Conservation (phyloP, 2,329 filamentous ascomycete genomes). For the Colletotrichum aenigma region DNA sequence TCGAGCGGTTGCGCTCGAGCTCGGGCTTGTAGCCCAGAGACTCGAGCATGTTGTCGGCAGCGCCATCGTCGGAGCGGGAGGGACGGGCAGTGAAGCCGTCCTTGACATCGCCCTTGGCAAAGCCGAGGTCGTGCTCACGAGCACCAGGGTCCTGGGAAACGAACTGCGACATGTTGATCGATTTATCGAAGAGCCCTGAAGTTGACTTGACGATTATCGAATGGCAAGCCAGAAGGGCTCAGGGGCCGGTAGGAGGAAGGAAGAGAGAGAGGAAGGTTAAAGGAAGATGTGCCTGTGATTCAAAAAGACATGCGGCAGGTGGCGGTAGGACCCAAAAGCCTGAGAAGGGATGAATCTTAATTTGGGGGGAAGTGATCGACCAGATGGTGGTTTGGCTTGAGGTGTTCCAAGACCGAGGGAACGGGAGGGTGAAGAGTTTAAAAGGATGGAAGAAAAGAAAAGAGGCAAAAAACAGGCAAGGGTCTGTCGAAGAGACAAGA, state of each 20-base stretch:
- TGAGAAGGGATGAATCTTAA: neutral
- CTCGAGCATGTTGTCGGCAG: constrained; percentile 67
- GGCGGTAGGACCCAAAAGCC: neutral
- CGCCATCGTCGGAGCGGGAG: constrained; percentile 34
- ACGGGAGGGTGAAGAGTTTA: constrained; percentile 16
- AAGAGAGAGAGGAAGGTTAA: neutral
- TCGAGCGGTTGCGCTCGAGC: constrained; percentile 67
- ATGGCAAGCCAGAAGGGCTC: neutral
- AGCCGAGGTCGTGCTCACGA: constrained; percentile 17
- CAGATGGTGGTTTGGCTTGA: neutral
- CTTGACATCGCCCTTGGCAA: constrained; percentile 10
- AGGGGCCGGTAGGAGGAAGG: neutral
- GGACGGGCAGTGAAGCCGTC: constrained; percentile 18
- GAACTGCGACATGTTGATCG: constrained; percentile 12
- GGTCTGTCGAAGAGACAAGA: constrained; percentile 2
- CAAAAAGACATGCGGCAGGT: constrained; percentile 13
- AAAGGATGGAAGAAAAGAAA: constrained; percentile 4
- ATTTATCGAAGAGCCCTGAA: neutral
- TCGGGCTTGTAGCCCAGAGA: constrained; percentile 71
- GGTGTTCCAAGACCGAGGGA: neutral
- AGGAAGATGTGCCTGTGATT: neutral
- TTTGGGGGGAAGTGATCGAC: neutral
- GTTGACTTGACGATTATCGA: neutral
- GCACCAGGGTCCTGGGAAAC: constrained; percentile 22
- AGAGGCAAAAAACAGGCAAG: constrained; percentile 17